Evolutionary conservation across 257 asterid species (phyloP), one percentile per base, ranked within the genome.

Genomic region (Ocimum tenuiflorum): DNA sequence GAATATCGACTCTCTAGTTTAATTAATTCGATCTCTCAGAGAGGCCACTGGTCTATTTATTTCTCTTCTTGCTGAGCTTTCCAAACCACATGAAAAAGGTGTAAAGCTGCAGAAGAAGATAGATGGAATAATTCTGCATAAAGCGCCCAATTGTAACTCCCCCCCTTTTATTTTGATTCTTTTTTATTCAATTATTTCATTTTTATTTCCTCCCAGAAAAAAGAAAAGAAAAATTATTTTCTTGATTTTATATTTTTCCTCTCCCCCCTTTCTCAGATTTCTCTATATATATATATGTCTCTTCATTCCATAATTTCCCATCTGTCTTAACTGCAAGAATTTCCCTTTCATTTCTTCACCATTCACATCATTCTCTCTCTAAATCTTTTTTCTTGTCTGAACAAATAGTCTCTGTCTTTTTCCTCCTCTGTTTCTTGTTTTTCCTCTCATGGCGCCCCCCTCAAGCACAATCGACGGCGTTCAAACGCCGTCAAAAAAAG

Each of bases 361-460:
- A 8, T 7, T 22, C 33, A 27, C 4, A 27, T 50, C 57, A 9
- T 45, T 55, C 62, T 15, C 45, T 57, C 27, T 15, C 64, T n/a
- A n/a, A n/a, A n/a, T 36, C 42, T 54, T 17, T 12, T 35, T 4
- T 23, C 36, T 64, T 51, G 12, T 17, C 54, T 17, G 45, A 36
- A 51, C 42, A 38, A 22, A 59, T 22, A 48, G 6, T 19, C 59
- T 49, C 69, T 56, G 67, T 42, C 31, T 27, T 4, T 27, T 7
- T 36, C 54, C 45, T 33, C 43, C 60, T 24, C 73, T 53, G 67
- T 62, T 69, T 68, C 35, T 17, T 12, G 8, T 27, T 43, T 42
- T 19, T 8, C n/a, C n/a, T n/a, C n/a, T 33, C 42, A 83, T 86
- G 94, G 85, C 86, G 50, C 86, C 94, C 48, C 80, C 73, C 0